Base-by-base conservation (phyloP, 2,329 filamentous ascomycete species). In the Lecanicillium sp. region DNA sequence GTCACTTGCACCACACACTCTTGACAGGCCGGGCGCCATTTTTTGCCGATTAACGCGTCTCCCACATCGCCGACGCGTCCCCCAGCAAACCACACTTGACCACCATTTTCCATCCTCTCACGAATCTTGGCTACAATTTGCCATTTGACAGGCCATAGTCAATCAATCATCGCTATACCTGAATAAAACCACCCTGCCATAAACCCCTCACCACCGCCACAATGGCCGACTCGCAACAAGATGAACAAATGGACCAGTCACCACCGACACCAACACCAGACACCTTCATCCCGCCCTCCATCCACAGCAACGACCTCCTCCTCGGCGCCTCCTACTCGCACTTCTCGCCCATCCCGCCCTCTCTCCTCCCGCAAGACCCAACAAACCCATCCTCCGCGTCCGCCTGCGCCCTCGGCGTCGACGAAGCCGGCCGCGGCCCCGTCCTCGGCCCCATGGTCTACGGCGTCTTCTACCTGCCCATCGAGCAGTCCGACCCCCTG, bases 371-470 rank as follows among this genome's bases (percentile, higher is more conserved):
- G 2, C 51, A 65, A 44, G 47, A 64, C 35, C 45, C 54, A 7
- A 50, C 52, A 3, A 56, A 59, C 31, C 51, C 62, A 4, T 45
- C 55, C 14, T 50, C 62, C 12, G 56, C 58, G 7, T 45, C 55
- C 11, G 51, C 55, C 32, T 92, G 85, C 60, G 81, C 84, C 15
- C 72, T 96, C 16, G 90, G 90, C 45, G 83, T 96, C 36, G 90
- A 96, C 59, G 90, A 96, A 68, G 90, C 90, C 49, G 90, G 90
- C 33, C 79, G 90, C 53, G 90, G 90, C 2, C 90, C 90, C 17
- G 90, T 95, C n/a, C 75, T 96, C 11, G 90, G 85, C 49, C 81
- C 70, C 50, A 82, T 84, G 80, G 78, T 83, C 51, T 84, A 84
- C 65, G 75, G 71, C 47, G 67, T 80, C 51, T 82, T 81, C 64